Evolutionary conservation across 768 basidiomycete species (phyloP).

Genomic region (Astraeus odoratus): DNA sequence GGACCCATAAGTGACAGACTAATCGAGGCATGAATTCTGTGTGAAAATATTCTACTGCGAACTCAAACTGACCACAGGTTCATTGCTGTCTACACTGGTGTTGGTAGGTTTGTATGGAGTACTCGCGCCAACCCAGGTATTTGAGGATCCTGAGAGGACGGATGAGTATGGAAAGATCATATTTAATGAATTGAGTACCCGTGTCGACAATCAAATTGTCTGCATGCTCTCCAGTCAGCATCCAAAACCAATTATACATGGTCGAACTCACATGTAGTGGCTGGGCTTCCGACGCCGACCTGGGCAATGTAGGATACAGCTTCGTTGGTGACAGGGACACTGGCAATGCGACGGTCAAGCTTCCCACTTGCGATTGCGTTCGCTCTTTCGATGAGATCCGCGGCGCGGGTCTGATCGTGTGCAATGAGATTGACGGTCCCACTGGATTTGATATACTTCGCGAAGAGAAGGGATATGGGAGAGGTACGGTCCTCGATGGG

Average conservation of each 20-base stretch:
- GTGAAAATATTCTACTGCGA: not conserved
- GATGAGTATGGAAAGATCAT: not conserved
- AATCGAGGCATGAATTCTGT: not conserved
- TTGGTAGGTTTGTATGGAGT: conserved; percentile 36
- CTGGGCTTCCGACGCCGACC: conserved; percentile 48
- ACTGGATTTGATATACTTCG: too few relatives aligned
- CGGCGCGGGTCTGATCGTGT: too few relatives aligned
- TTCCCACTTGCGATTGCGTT: too few relatives aligned
- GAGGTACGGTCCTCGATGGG: too few relatives aligned
- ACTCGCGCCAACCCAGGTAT: conserved; percentile 51
- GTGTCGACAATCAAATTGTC: not conserved
- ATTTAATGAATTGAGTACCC: conserved; percentile 29
- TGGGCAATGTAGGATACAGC: conserved; percentile 30
- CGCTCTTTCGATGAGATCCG: too few relatives aligned
- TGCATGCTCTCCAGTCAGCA: not conserved
- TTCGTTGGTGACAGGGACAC: conserved; percentile 35
- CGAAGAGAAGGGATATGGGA: too few relatives aligned
- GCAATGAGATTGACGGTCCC: too few relatives aligned
- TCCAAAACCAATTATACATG: conserved; percentile 53
- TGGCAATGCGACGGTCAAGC: conserved; percentile 10
- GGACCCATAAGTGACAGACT: not conserved
- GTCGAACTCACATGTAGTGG: conserved; percentile 3
- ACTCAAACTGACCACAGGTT: conserved; percentile 20
- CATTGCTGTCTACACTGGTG: conserved; percentile 33
- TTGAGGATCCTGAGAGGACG: conserved; percentile 29